Evolutionary conservation across 2,329 filamentous ascomycete genomes (phyloP).

Genomic region (Aureobasidium sp.): DNA sequence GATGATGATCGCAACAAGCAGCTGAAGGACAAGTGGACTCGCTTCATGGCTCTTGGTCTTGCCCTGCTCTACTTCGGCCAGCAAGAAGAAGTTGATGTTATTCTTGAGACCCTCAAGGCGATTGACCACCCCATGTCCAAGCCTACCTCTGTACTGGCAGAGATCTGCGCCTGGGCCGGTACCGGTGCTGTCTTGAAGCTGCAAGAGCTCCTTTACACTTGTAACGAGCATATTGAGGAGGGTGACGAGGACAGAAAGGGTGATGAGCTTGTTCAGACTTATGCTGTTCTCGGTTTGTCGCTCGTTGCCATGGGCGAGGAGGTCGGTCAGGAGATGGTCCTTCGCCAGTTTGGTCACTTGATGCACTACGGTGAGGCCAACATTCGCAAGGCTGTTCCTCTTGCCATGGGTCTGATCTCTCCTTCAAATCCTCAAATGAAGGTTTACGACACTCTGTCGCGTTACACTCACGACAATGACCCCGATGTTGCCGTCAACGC

Average conservation of each 20-base stretch:
- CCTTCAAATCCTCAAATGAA: conserved; percentile 99
- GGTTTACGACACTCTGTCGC: conserved; percentile 94
- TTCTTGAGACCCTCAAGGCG: conserved; percentile 91
- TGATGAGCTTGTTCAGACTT: conserved; percentile 90
- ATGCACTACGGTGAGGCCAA: conserved; percentile 99
- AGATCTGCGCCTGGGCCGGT: conserved; percentile 96
- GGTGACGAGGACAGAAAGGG: conserved; percentile 75
- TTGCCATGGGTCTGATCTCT: conserved; percentile 94
- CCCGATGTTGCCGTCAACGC: conserved; percentile 97
- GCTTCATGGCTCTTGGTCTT: conserved; percentile 90
- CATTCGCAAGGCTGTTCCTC: conserved; percentile 88
- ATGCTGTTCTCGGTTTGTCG: conserved; percentile 88
- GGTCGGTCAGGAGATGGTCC: conserved; percentile 96
- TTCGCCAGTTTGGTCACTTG: conserved; percentile 92
- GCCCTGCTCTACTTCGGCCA: conserved; percentile 92
- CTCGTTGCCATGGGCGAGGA: conserved; percentile 98
- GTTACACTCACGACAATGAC: conserved; percentile 98
- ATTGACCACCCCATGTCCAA: conserved; percentile 96
- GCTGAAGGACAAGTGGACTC: conserved; percentile 95
- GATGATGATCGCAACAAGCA: conserved; percentile 88
- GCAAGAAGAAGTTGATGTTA: conserved; percentile 98
- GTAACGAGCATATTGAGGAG: conserved; percentile 94
- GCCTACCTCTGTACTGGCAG: conserved; percentile 86
- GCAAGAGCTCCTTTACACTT: conserved; percentile 93
- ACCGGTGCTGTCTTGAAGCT: conserved; percentile 96